Evolutionary conservation across 805 yeast species (phyloP).

Genomic region (Candida endomychidarum): DNA sequence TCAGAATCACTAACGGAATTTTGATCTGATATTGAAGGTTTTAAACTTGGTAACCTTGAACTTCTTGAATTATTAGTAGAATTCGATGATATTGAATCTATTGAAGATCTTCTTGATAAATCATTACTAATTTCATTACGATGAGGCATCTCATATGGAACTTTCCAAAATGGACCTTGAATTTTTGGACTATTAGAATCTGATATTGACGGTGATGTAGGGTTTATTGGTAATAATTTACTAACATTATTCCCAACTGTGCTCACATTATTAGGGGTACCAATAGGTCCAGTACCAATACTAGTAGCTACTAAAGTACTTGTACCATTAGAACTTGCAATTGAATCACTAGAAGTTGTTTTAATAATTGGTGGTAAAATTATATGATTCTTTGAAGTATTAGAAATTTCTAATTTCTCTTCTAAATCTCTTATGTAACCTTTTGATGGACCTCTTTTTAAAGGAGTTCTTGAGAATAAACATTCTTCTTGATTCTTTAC

Average conservation of each 20-base stretch:
- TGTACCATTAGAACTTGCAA: conserved; percentile 1
- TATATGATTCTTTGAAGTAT: conserved; percentile 16
- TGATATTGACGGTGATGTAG: conserved; percentile 7
- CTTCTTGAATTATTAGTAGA: conserved; percentile 32
- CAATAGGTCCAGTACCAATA: no score
- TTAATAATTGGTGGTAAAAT: conserved; percentile 30
- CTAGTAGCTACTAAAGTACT: background rate
- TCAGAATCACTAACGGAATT: conserved; percentile 31
- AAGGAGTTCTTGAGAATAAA: conserved; percentile 66
- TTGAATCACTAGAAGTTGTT: conserved; percentile 3
- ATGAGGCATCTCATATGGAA: conserved; percentile 56
- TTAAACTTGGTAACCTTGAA: conserved; percentile 32
- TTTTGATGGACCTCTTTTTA: conserved; percentile 78
- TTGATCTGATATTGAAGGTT: conserved; percentile 20
- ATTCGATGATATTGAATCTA: conserved; percentile 51
- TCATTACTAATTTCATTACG: conserved; percentile 7
- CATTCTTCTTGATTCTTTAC: conserved; percentile 58
- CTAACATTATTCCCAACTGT: background rate
- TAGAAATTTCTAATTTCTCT: conserved; percentile 30
- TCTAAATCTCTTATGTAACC: conserved; percentile 56
- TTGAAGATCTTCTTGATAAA: conserved; percentile 40
- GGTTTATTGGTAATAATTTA: conserved; percentile 6
- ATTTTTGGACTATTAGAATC: conserved; percentile 28
- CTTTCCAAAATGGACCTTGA: conserved; percentile 59
- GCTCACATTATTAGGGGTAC: no score